Evolutionary conservation across 2,329 filamentous ascomycete genomes (phyloP).

Genomic region (Cladosporium halotolerans): DNA sequence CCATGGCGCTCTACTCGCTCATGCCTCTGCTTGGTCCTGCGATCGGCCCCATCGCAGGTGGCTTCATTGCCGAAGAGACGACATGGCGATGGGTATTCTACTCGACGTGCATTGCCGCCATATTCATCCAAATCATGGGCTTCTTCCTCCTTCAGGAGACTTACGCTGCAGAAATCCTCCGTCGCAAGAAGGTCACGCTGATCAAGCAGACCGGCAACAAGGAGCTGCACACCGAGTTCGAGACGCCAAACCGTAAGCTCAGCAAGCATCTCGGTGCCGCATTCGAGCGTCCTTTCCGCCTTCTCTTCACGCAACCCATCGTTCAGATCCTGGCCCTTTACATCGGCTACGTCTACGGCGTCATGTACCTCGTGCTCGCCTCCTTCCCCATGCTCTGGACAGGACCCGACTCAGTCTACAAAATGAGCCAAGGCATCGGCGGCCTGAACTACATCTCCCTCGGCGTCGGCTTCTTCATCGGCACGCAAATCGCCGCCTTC

Average conservation of each 20-base stretch:
- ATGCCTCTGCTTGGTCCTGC: constrained; percentile 60
- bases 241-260: constrained; percentile 30
- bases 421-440: constrained; percentile 23
- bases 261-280: constrained; percentile 27
- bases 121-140: constrained; percentile 54
- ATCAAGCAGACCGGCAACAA: constrained; percentile 54
- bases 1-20: constrained; percentile 57
- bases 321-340: constrained; percentile 33
- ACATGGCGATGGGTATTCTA: constrained; percentile 72
- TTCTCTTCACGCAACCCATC: constrained; percentile 33
- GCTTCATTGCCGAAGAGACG: constrained; percentile 56
- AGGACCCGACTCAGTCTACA: constrained; percentile 17
- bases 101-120: constrained; percentile 58
- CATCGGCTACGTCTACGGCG: constrained; percentile 35
- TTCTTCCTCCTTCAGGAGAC: constrained; percentile 60
- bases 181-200: constrained; percentile 52
- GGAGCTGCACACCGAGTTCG: constrained; percentile 49
- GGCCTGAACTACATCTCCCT: constrained; percentile 45
- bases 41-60: constrained; percentile 59
- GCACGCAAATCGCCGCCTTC: constrained; percentile 35
- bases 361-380: constrained; percentile 34
- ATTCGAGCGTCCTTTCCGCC: constrained; percentile 30
- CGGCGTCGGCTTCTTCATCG: constrained; percentile 56
- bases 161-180: constrained; percentile 58
- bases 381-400: constrained; percentile 31